phyloP scores from a whole-genome alignment of 768 basidiomycete genomes.

The Lactarius trivialis region DNA sequence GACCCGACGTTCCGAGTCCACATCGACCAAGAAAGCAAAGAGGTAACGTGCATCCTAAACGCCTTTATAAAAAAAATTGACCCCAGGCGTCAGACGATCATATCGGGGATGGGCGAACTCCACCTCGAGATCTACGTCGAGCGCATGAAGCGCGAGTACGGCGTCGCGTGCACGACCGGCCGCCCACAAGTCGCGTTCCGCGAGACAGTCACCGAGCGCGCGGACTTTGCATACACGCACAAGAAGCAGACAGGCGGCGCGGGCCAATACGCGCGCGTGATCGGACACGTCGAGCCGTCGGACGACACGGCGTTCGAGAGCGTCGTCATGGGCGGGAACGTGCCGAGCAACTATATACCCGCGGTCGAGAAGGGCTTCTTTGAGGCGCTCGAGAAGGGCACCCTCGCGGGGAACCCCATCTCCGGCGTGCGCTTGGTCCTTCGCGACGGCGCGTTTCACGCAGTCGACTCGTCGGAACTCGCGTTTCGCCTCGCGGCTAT shows the following conservation, averaged over 20 bases:
- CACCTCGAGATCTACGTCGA: conserved; percentile 99
- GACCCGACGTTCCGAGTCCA: conserved; percentile 99
- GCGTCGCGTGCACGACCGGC: conserved; percentile 86
- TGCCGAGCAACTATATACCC: conserved; percentile 88
- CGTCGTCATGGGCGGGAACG: conserved; percentile 84
- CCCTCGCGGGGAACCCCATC: conserved; percentile 81
- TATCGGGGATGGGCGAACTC: conserved; percentile 98
- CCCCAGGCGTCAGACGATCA: conserved; percentile 69
- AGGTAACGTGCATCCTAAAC: conserved; percentile 42
- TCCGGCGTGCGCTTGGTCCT: conserved; percentile 81
- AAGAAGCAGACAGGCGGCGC: conserved; percentile 98
- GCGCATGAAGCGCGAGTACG: conserved; percentile 97
- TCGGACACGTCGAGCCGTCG: conserved; percentile 88
- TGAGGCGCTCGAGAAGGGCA: conserved; percentile 89
- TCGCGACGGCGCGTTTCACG: conserved; percentile 87
- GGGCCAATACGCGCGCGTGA: conserved; percentile 92
- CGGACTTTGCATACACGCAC: conserved; percentile 86
- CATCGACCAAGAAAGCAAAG: conserved; percentile 88
- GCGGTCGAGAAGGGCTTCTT: conserved; percentile 97
- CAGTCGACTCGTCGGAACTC: conserved; percentile 93
- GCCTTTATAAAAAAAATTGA: not conserved
- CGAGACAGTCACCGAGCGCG: conserved; percentile 81
- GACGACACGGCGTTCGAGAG: conserved; percentile 80
- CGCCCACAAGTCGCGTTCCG: conserved; percentile 96
- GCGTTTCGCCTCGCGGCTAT: conserved; percentile 90